Evolutionary conservation across 169 alveolate genomes (phyloP).

Genomic region (Eimeria praecox): DNA sequence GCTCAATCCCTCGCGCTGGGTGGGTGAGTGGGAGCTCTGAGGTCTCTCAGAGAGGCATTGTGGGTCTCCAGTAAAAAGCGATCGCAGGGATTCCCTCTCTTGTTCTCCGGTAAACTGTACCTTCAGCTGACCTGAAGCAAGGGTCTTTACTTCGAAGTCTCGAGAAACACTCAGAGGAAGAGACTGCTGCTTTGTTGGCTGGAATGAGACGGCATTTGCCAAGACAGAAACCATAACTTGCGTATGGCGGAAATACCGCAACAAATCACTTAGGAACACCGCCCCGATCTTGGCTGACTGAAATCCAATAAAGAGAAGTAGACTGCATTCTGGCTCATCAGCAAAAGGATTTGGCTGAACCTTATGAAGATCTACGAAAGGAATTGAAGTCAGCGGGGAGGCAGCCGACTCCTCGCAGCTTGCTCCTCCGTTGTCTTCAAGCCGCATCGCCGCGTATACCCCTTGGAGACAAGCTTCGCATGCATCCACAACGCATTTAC

Average conservation of each 20-base stretch:
- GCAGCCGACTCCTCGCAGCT: conserved; percentile 14
- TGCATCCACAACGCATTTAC: conserved; percentile 25
- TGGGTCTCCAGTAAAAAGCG: conserved; percentile 44
- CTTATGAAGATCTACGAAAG: conserved; percentile 17
- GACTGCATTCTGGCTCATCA: conserved; percentile 22
- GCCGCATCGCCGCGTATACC: conserved; percentile 62
- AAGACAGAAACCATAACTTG: conserved; percentile 73
- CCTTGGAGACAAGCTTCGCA: conserved; percentile 53
- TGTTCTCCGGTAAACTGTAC: conserved; percentile 61
- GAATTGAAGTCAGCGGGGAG: conserved; percentile 15
- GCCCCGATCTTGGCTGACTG: conserved; percentile 82
- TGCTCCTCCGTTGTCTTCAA: neutral
- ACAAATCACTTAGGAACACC: conserved; percentile 58
- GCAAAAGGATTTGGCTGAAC: conserved; percentile 33
- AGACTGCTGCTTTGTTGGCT: conserved; percentile 70
- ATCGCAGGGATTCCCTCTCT: conserved; percentile 72
- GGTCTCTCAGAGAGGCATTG: neutral
- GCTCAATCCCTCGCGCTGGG: neutral
- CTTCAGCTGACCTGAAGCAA: conserved; percentile 70
- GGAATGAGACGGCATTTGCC: conserved; percentile 67
- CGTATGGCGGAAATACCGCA: conserved; percentile 75
- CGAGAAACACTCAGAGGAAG: conserved; percentile 70
- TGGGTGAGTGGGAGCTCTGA: conserved; percentile 11
- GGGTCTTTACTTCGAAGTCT: conserved; percentile 71
- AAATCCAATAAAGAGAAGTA: conserved; percentile 73